Conservation (phyloP, 2,329 filamentous ascomycete genomes). For the Fusarium falciforme region DNA sequence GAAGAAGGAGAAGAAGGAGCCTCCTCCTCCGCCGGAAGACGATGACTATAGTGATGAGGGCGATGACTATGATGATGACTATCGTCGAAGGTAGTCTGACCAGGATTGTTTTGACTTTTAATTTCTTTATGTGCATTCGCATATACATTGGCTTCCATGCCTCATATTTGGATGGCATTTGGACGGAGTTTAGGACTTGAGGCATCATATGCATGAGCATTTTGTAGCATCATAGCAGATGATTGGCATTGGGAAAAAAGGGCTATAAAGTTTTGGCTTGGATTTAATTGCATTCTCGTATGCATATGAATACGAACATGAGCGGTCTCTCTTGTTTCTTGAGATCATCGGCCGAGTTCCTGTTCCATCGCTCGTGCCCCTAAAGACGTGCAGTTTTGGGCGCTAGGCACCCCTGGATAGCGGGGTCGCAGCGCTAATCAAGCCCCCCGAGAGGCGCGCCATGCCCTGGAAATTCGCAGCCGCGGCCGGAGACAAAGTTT, state of each 20-base stretch:
- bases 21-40: constrained; percentile 32
- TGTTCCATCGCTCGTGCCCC: constrained; percentile 8
- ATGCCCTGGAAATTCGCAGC: constrained; percentile 27
- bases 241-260: not conserved
- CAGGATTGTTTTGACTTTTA: constrained; percentile 10
- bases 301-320: constrained; percentile 15
- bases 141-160: constrained; percentile 2
- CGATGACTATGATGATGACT: constrained; percentile 38
- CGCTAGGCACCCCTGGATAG: constrained; percentile 35
- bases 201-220: not conserved
- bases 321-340: constrained; percentile 1
- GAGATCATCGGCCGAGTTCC: constrained; percentile 3
- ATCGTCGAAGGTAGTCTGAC: constrained; percentile 29
- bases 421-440: constrained; percentile 32
- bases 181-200: constrained; percentile 13
- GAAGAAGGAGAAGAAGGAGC: constrained; percentile 47
- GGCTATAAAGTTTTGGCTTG: constrained; percentile 20
- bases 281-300: not conserved
- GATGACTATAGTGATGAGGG: constrained; percentile 45
- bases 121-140: constrained; percentile 18
- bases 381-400: constrained; percentile 19
- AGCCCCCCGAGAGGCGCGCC: not conserved
- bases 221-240: constrained; percentile 3
- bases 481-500: constrained; percentile 19
- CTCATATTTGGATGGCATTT: constrained; percentile 12